These are phyloP conservation scores for Podila epicladia DNA, from an alignment of 192 early-diverging fungal genomes.

Conservation along the genomic window DNA sequence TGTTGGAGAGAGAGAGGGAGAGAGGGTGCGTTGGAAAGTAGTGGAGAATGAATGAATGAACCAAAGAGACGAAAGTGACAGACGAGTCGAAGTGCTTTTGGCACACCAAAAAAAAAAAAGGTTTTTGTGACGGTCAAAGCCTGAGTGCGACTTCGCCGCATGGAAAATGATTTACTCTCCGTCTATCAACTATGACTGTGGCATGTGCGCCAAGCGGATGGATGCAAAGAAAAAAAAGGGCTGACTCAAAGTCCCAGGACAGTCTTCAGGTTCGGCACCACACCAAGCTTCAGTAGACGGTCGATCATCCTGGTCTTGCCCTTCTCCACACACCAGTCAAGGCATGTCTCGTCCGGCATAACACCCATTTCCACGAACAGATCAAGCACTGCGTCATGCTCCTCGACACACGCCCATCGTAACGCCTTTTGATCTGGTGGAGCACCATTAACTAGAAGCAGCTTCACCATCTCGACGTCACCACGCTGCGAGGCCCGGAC, in stretches of 20 bases:
- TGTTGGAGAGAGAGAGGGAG: background rate
- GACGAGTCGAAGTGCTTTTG: no score
- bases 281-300: conserved; percentile 35
- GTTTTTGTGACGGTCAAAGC: background rate
- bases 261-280: conserved; percentile 43
- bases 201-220: no score
- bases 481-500: conserved; percentile 38
- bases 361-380: conserved; percentile 33
- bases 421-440: conserved; percentile 35
- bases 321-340: conserved; percentile 42
- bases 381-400: conserved; percentile 34
- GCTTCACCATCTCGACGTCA: conserved; percentile 32
- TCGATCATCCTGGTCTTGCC: conserved; percentile 41
- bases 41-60: background rate
- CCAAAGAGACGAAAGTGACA: background rate
- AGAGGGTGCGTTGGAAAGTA: background rate
- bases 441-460: conserved; percentile 24
- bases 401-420: conserved; percentile 40
- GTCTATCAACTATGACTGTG: background rate
- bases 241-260: conserved; percentile 18
- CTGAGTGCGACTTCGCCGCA: no score
- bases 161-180: background rate
- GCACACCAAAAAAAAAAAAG: background rate
- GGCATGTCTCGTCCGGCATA: conserved; percentile 29
- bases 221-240: background rate